These are phyloP conservation scores for Fusarium paranaense DNA, from an alignment of 2,329 filamentous ascomycete genomes.

Conservation along the genomic window DNA sequence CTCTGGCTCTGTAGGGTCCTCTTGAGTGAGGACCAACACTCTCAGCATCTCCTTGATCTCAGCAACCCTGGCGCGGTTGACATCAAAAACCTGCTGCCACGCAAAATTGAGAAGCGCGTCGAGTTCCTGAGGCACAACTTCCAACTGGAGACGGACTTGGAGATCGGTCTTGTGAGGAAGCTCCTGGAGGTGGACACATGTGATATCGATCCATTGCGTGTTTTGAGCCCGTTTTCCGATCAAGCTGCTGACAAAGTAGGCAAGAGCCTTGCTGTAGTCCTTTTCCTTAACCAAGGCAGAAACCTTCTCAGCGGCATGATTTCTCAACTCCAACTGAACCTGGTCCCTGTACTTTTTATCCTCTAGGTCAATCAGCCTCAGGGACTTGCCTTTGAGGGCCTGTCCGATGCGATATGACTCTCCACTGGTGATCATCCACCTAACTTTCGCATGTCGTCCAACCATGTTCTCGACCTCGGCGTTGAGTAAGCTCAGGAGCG, in stretches of 20 bases:
- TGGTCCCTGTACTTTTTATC: constrained; percentile 33
- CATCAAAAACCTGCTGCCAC: constrained; percentile 52
- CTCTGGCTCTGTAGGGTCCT: constrained; percentile 54
- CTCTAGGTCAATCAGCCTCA: constrained; percentile 33
- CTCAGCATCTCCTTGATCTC: constrained; percentile 57
- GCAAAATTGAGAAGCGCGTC: constrained; percentile 51
- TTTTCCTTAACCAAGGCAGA: constrained; percentile 49
- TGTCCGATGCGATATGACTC: constrained; percentile 18
- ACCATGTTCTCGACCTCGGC: constrained; percentile 7
- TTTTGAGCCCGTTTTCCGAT: constrained; percentile 57
- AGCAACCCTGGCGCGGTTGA: constrained; percentile 47
- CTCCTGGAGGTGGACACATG: constrained; percentile 55
- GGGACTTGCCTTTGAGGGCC: constrained; percentile 1
- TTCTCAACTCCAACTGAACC: constrained; percentile 32
- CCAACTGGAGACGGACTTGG: constrained; percentile 52
- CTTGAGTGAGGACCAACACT: constrained; percentile 54
- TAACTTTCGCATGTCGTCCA: constrained; percentile 25
- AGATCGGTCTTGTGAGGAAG: constrained; percentile 53
- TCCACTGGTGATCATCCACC: constrained; percentile 57
- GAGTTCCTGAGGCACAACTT: constrained; percentile 54
- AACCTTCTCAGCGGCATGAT: constrained; percentile 51
- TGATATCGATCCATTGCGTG: constrained; percentile 58
- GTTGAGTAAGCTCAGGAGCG: constrained; percentile 10
- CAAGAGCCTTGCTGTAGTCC: constrained; percentile 55
- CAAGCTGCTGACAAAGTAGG: constrained; percentile 56